These are phyloP conservation scores for Fusarium euwallaceae DNA, from an alignment of 2,329 filamentous ascomycete genomes.

Conservation along the genomic window DNA sequence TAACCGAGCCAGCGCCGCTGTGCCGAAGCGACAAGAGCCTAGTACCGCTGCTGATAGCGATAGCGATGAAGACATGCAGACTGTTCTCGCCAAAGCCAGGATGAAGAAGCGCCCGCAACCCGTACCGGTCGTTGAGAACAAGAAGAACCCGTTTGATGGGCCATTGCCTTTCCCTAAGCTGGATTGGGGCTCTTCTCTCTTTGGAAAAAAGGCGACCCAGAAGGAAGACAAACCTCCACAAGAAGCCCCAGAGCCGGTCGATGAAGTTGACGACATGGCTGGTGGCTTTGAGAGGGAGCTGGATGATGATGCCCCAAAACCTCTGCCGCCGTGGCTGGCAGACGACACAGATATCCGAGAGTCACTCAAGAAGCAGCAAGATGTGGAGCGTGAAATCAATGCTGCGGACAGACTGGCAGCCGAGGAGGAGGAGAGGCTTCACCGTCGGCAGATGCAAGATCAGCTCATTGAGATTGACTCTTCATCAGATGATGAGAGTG, in stretches of 20 bases:
- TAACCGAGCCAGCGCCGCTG: conserved; percentile 74
- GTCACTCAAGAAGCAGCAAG: conserved; percentile 69
- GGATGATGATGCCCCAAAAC: conserved; percentile 61
- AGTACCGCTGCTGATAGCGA: conserved; percentile 66
- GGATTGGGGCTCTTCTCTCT: conserved; percentile 74
- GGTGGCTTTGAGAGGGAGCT: conserved; percentile 75
- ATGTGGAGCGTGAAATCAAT: conserved; percentile 70
- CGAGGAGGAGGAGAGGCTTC: conserved; percentile 66
- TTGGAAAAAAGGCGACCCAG: conserved; percentile 57
- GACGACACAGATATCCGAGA: conserved; percentile 76
- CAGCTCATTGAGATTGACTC: conserved; percentile 74
- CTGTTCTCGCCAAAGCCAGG: conserved; percentile 80
- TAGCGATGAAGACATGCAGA: conserved; percentile 83
- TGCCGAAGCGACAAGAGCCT: conserved; percentile 57
- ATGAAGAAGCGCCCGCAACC: conserved; percentile 64
- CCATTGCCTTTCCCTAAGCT: conserved; percentile 93
- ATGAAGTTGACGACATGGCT: conserved; percentile 60
- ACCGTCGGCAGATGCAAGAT: conserved; percentile 58
- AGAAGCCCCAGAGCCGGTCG: conserved; percentile 33
- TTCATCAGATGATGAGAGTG: conserved; percentile 69
- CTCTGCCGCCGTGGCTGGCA: conserved; percentile 81
- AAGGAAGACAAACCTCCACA: conserved; percentile 36
- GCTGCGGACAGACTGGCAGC: conserved; percentile 72
- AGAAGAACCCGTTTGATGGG: conserved; percentile 77
- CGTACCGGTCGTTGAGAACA: conserved; percentile 61